These are phyloP conservation scores for Fusarium udum DNA, from an alignment of 2,329 filamentous ascomycete genomes.

Conservation along the genomic window DNA sequence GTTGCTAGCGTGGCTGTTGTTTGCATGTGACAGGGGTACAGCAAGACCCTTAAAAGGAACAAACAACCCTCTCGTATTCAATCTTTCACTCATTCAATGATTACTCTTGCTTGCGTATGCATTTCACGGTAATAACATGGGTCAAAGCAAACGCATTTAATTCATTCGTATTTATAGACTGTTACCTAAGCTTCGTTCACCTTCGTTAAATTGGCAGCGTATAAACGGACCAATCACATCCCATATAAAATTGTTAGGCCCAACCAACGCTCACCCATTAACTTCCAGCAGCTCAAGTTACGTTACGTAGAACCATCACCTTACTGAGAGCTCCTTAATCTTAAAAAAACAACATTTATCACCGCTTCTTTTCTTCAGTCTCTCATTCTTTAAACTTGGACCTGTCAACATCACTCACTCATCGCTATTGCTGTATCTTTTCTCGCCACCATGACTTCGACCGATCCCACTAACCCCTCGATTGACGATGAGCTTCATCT, in stretches of 20 bases:
- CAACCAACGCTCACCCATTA: background rate
- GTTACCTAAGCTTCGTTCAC: background rate
- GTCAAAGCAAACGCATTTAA: background rate
- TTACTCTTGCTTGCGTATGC: background rate
- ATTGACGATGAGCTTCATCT: constrained; percentile 41
- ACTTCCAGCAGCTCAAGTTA: constrained; percentile 28
- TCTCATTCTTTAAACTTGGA: background rate
- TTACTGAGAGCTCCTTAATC: constrained; percentile 8
- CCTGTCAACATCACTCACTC: background rate
- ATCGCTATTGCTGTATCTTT: background rate
- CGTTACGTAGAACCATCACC: constrained; percentile 11
- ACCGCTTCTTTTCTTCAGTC: background rate
- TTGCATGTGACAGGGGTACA: background rate
- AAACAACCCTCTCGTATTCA: background rate
- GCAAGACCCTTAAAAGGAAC: background rate
- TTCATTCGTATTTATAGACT: background rate
- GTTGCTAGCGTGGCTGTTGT: background rate
- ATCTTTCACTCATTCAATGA: background rate
- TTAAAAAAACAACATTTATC: constrained; percentile 1
- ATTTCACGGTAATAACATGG: background rate
- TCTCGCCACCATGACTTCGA: constrained; percentile 30
- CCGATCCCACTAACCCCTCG: constrained; percentile 38
- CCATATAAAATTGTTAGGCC: constrained; percentile 28
- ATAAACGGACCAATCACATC: constrained; percentile 26
- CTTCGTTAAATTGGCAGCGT: background rate